These are phyloP conservation scores for Zarea fungicola DNA, from an alignment of 2,329 filamentous ascomycete species.

Conservation along the genomic window DNA sequence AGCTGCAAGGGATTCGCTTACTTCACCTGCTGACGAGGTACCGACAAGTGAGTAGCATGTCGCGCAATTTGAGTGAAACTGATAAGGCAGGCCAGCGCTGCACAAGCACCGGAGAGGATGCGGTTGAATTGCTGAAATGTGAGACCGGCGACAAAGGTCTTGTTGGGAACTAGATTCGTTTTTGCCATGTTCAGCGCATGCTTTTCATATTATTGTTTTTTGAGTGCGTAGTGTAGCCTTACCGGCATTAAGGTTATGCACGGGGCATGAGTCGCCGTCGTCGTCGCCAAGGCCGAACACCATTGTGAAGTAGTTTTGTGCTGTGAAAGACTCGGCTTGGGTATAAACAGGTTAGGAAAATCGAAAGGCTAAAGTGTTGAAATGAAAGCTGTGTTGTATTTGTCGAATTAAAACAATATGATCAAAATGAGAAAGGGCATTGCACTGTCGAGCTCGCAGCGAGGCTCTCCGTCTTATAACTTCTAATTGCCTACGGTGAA, in stretches of 20 bases:
- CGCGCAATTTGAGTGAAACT: slow-evolving; percentile 26
- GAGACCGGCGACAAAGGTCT: slow-evolving; percentile 10
- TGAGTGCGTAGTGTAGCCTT: slow-evolving; percentile 4
- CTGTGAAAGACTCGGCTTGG: not conserved
- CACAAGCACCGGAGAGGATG: slow-evolving; percentile 31
- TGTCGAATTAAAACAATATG: not conserved
- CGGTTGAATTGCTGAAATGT: slow-evolving; percentile 26
- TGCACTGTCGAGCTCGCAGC: not conserved
- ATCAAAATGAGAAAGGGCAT: no score
- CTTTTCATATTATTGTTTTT: not conserved
- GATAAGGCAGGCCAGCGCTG: slow-evolving; percentile 25
- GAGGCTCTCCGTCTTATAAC: slow-evolving; percentile 1
- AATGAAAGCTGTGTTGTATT: not conserved
- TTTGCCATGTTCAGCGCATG: no score
- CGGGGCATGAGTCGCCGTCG: slow-evolving; percentile 8
- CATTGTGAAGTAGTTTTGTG: slow-evolving; percentile 2
- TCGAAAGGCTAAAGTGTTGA: no score
- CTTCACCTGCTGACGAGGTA: slow-evolving; percentile 37
- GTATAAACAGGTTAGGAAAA: no score
- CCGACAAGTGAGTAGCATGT: slow-evolving; percentile 35
- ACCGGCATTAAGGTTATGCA: slow-evolving; percentile 10
- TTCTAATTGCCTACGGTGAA: slow-evolving; percentile 1
- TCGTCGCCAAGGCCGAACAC: slow-evolving; percentile 11
- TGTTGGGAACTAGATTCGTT: slow-evolving; percentile 9
- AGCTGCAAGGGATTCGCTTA: slow-evolving; percentile 18